Percentiles rank a stretch among this genome's conserved stretches.
These are phyloP conservation scores for Lyophyllum atratum DNA, from an alignment of 768 basidiomycete genomes.

Conservation along the genomic window DNA sequence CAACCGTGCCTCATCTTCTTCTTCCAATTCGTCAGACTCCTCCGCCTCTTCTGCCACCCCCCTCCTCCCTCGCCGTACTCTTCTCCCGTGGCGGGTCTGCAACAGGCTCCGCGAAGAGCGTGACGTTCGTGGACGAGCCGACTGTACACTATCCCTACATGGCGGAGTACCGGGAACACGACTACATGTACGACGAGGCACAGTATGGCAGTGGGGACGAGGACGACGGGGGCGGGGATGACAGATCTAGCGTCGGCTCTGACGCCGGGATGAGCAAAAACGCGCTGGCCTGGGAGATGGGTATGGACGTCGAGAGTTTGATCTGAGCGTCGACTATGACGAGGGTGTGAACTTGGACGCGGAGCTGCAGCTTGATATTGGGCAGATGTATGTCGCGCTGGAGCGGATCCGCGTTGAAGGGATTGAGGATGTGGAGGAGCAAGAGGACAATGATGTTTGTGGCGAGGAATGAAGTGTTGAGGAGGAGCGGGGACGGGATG, in stretches of 20 bases:
- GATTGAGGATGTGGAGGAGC: constrained; percentile 19
- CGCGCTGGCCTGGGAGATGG: constrained; percentile 18
- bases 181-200: constrained; percentile 8
- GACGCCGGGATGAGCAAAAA: constrained; percentile 3
- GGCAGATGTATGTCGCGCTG: constrained; percentile 9
- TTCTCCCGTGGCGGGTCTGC: constrained; percentile 7
- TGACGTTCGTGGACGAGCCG: constrained; percentile 71
- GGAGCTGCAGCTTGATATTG: constrained; percentile 13
- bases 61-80: constrained; percentile 7
- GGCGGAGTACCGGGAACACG: constrained; percentile 8
- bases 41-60: constrained; percentile 8
- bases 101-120: constrained; percentile 48
- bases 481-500: constrained; percentile 6
- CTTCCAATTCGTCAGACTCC: constrained; percentile 16
- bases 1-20: constrained; percentile 16
- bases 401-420: constrained; percentile 1
- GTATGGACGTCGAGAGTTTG: constrained; percentile 35
- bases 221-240: constrained; percentile 1
- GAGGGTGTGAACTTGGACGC: constrained; percentile 11
- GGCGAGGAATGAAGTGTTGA: constrained; percentile 13
- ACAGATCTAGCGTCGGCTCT: no score
- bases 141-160: constrained; percentile 50
- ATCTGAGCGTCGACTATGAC: constrained; percentile 11
- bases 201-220: background rate
- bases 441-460: constrained; percentile 20